These are phyloP conservation scores for Acmispon strigosus DNA, from an alignment of 306 rosid genomes.

Conservation along the genomic window DNA sequence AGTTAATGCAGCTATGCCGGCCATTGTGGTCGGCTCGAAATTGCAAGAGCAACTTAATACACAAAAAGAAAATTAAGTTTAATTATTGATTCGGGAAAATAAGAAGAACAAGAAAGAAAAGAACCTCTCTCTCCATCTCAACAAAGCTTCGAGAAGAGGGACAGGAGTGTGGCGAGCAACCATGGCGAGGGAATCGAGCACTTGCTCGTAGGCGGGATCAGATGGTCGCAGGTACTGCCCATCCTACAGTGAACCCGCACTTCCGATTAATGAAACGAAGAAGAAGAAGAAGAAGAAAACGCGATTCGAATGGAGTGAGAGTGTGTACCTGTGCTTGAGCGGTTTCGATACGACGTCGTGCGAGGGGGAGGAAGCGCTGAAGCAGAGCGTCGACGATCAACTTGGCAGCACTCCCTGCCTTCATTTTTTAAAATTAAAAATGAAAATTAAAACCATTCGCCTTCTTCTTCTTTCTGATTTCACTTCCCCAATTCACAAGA, in stretches of 20 bases:
- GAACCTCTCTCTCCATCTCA: slow-evolving; percentile 90
- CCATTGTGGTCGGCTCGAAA: no score
- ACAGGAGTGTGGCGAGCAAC: slow-evolving; percentile 96
- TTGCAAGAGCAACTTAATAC: no score
- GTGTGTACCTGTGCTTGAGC: slow-evolving; percentile 98
- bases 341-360: slow-evolving; percentile 98
- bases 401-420: slow-evolving; percentile 97
- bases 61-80: no score
- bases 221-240: slow-evolving; percentile 97
- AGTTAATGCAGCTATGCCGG: no score
- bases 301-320: not conserved
- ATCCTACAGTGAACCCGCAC: slow-evolving; percentile 43
- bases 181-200: slow-evolving; percentile 95
- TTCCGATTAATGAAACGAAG: not conserved
- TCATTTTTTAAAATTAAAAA: no score
- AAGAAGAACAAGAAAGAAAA: not conserved
- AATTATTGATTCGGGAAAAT: no score
- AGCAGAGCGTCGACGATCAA: slow-evolving; percentile 95
- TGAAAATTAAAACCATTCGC: no score
- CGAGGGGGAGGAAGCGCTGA: slow-evolving; percentile 97
- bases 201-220: slow-evolving; percentile 98
- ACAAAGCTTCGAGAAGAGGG: slow-evolving; percentile 93
- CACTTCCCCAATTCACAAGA: not conserved
- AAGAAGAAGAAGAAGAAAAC: not conserved
- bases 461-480: not conserved